Base-by-base conservation (phyloP, 108 stramenopile species). In the Skeletonema menzelii region DNA sequence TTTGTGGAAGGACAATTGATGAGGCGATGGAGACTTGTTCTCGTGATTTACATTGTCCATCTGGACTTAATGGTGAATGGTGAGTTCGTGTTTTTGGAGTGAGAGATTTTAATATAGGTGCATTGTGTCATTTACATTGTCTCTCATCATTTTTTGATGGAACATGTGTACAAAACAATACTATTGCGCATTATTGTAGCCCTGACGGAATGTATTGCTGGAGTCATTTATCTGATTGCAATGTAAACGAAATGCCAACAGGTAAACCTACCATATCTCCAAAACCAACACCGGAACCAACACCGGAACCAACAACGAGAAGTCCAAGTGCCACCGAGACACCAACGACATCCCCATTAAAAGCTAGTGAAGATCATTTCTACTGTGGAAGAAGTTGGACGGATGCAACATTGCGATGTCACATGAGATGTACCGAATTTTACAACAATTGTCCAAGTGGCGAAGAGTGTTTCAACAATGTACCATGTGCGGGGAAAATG, bases 11-110 rank as follows among this genome's bases (percentile, higher is more conserved):
- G 26, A 67, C 61, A 8, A 27, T 35, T 26, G 42, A n/a, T 14
- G 55, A 70, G 13, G 70, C 70, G 10, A 56, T 10, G 5, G 38
- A 32, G 15, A 71, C 40, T 27, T 78, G 77, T 60, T 56, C 22
- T 17, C 44, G 56, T 26, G 77, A 67, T 8, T 46, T 13, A 1
- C 63, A 78, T 67, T 78, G 77, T 56, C 69, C 70, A 7, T 42
- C 71, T 34, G 69, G 77, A 27, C 12, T 28, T 26, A 38, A 46
- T 46, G 46, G n/a, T 27, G 34, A 22, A 38, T 35, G 20, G 31
- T 62, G 10, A 34, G 28, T 22, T 32, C 10, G 7, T 32, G 31
- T 32, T 3, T 32, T 3, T 32, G 31, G 7, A 32, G 2, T 32
- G 31, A 32, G 31, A 3, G 31, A 32, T 32, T 32, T 13, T 62